Base-by-base conservation (phyloP, 2,329 filamentous ascomycete genomes). In the Myriangium duriaei region DNA sequence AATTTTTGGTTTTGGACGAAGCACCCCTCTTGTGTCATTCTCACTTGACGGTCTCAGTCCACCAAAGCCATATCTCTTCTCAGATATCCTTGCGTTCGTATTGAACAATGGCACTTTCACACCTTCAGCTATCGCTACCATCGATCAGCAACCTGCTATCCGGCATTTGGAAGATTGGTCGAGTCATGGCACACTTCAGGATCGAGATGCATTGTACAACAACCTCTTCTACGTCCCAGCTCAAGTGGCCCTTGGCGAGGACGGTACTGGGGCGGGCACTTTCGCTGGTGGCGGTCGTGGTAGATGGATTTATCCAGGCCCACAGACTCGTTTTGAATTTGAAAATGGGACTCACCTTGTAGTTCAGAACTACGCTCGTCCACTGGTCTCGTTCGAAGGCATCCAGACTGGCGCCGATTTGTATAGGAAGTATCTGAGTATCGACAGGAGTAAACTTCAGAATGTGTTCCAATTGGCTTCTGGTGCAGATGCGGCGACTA, bases 31-130 rank as follows among this genome's bases (percentile, higher is more conserved):
- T 1, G 71, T 79, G 0, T 79, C 75, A 0, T 64, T 79, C 6
- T 79, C 74, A 2, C 46, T 57, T 3, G 74, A 80, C 49, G 76
- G 76, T n/a, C 53, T 61, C 12, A 63, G 68, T 37, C 51, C 74
- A 10, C 76, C 76, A 0, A 63, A 73, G 41, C 59, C 76, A 2
- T 79, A 73, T 43, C 62, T 68, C 13, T 68, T 67, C 40, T 53
- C 60, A 10, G 67, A 71, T 43, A 54, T 70, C 1, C 50, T 66
- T 31, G 7, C 57, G 12, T 55, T 58, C 15, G 58, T 55, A 4
- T 54, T 63, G 39, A 49, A 58, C 39, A 60, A 65, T 45, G 42
- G 54, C 10, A 51, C 61, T 34, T 61, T 61, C 43, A 53, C 51
- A 4, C 62, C 71, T 2, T 69, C 68, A 1, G 60, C 69, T 1